Conservation (phyloP, 169 alveolate species). For the Plasmodium ovale region DNA sequence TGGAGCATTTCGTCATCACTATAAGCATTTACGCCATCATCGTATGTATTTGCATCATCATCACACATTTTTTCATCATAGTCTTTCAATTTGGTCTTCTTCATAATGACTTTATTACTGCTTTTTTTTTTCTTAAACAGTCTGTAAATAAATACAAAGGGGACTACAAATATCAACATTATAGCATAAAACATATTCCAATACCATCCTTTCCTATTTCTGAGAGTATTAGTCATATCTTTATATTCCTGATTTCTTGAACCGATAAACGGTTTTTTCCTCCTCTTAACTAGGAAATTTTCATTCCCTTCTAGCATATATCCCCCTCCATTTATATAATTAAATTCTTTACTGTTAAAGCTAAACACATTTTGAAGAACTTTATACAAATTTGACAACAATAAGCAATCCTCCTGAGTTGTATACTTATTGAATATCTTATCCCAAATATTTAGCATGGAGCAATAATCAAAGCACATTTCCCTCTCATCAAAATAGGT, state of each 20-base stretch:
- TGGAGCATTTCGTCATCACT: conserved; percentile 20
- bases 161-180: conserved; percentile 36
- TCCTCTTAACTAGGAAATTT: conserved; percentile 27
- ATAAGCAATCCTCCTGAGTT: conserved; percentile 36
- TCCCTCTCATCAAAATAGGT: conserved; percentile 63
- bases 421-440: conserved; percentile 50
- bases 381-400: conserved; percentile 36
- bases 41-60: not conserved
- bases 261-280: conserved; percentile 7
- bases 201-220: conserved; percentile 56
- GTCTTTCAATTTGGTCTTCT: conserved; percentile 29
- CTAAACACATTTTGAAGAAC: conserved; percentile 40
- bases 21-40: not conserved
- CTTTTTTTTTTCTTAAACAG: conserved; percentile 37
- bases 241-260: conserved; percentile 25
- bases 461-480: conserved; percentile 64
- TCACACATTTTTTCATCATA: conserved; percentile 35
- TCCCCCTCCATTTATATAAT: conserved; percentile 3
- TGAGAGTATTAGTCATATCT: conserved; percentile 37
- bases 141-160: conserved; percentile 57
- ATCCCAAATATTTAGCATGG: conserved; percentile 65
- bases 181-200: conserved; percentile 63
- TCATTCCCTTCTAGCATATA: conserved; percentile 13
- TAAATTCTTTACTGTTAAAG: conserved; percentile 32
- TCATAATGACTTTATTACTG: conserved; percentile 27